Conservation (phyloP, 2,329 filamentous ascomycete genomes). For the Emericellopsis cladophorae region DNA sequence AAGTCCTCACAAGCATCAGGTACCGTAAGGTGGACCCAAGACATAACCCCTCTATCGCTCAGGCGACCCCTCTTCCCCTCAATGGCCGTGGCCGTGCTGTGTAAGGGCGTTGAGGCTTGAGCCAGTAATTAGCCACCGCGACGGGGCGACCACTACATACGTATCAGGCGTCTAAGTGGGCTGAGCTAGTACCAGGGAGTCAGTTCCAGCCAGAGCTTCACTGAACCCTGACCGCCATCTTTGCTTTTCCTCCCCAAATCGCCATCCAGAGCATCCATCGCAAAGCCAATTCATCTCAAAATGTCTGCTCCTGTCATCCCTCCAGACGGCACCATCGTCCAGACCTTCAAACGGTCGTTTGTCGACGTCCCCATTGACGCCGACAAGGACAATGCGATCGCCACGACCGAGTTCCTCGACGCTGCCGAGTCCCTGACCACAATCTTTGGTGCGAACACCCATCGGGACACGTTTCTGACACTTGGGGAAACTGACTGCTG, state of each 20-base stretch:
- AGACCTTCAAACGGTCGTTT: conserved; percentile 76
- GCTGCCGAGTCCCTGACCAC: conserved; percentile 77
- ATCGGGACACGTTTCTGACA: background rate
- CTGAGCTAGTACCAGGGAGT: no score
- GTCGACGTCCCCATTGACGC: conserved; percentile 65
- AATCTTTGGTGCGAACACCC: conserved; percentile 56
- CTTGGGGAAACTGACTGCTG: background rate
- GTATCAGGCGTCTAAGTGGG: no score
- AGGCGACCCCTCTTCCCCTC: no score
- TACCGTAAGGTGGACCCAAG: no score
- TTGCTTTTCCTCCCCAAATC: conserved; percentile 1
- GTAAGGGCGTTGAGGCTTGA: no score
- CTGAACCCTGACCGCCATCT: conserved; percentile 1
- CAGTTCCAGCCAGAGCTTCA: background rate
- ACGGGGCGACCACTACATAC: no score
- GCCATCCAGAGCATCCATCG: conserved; percentile 1
- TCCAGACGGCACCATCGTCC: conserved; percentile 67
- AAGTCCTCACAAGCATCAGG: no score
- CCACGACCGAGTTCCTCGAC: conserved; percentile 80
- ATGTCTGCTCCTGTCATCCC: conserved; percentile 44
- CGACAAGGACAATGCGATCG: conserved; percentile 62
- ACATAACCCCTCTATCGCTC: no score
- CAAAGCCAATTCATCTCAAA: conserved; percentile 10
- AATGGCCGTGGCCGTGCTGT: no score
- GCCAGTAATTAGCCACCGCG: no score